Evolutionary conservation across 495 filamentous ascomycete genomes (phyloP).

Genomic region (Aspergillus sclerotioniger): DNA sequence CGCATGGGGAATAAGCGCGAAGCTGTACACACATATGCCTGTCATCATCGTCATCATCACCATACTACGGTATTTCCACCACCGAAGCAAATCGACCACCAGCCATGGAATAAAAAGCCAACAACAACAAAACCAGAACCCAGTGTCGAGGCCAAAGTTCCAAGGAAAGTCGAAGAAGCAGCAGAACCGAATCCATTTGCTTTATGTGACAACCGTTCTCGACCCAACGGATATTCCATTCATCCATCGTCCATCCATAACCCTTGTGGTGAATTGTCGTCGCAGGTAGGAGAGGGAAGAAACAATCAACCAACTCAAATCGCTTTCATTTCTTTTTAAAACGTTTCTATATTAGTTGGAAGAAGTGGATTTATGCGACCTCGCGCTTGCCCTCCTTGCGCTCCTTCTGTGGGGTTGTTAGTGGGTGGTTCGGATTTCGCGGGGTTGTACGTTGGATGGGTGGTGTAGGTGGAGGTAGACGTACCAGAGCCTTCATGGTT

Average conservation of each 20-base stretch:
- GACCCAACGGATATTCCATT: neutral
- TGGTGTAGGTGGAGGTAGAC: too few relatives aligned
- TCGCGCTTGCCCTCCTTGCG: conserved; percentile 94
- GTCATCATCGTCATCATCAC: conserved; percentile 14
- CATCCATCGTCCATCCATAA: conserved; percentile 13
- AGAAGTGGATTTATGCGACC: conserved; percentile 64
- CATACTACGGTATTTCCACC: neutral
- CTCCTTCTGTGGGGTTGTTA: conserved; percentile 77
- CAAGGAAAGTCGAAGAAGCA: conserved; percentile 9
- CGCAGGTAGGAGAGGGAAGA: neutral
- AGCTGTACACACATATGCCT: conserved; percentile 99
- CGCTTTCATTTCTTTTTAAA: conserved; percentile 34
- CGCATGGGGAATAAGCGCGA: conserved; percentile 67
- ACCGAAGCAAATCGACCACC: neutral
- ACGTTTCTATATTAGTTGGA: conserved; percentile 24
- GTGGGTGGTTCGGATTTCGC: conserved; percentile 28
- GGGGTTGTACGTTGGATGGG: too few relatives aligned
- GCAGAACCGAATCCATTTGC: conserved; percentile 2
- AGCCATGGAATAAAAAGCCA: conserved; percentile 5
- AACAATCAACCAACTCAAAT: conserved; percentile 36
- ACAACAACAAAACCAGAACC: neutral
- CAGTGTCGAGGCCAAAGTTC: neutral
- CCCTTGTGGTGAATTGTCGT: neutral
- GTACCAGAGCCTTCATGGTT: conserved; percentile 95
- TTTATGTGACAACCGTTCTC: conserved; percentile 3